Evolutionary conservation across 2,329 filamentous ascomycete genomes (phyloP).

Genomic region (Penicillium sp.): DNA sequence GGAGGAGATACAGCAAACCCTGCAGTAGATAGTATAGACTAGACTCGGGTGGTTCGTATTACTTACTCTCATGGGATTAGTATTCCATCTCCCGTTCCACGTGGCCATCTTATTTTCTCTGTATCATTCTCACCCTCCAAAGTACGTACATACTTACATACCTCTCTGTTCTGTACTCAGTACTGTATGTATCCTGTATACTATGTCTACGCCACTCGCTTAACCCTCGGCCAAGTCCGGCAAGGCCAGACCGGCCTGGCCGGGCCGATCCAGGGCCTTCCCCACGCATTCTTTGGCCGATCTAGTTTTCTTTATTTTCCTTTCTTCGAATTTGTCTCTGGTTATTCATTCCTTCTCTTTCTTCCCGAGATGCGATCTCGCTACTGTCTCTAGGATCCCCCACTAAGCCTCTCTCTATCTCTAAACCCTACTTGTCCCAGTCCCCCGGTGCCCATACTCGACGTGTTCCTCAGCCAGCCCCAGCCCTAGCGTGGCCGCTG

Average conservation of each 20-base stretch:
- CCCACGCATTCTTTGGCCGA: constrained; percentile 19
- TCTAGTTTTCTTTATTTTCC: not conserved
- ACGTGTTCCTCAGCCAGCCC: constrained; percentile 1
- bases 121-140: no score
- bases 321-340: not conserved
- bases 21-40: no score
- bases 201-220: constrained; percentile 27
- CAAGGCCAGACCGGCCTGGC: constrained; percentile 10
- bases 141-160: no score
- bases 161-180: not conserved
- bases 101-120: no score
- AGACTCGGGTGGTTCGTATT: no score
- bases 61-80: no score
- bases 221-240: constrained; percentile 31
- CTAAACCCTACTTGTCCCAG: not conserved
- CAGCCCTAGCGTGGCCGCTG: constrained; percentile 6
- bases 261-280: constrained; percentile 15
- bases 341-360: not conserved
- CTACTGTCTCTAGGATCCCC: not conserved
- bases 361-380: not conserved
- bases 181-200: not conserved
- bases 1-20: no score
- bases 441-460: not conserved
- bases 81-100: no score
- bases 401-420: not conserved